phyloP scores from a whole-genome alignment of 2,329 filamentous ascomycete species.

The Mycosphaerella sp. region DNA sequence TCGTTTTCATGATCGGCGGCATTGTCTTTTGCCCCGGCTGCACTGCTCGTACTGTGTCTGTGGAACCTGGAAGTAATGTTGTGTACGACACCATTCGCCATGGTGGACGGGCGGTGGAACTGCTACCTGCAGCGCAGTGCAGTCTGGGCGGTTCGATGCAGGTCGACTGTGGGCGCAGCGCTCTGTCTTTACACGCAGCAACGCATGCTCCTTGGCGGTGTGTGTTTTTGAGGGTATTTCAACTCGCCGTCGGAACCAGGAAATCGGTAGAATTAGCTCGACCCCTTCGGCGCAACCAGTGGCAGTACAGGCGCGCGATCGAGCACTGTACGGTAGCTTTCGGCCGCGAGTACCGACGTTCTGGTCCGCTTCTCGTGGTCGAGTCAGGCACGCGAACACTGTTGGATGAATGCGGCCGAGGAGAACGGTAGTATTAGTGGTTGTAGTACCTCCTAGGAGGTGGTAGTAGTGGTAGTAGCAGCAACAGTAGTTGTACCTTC shows the following conservation, averaged over 20 bases:
- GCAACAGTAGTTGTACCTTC: no score
- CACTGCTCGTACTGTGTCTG: conserved; percentile 27
- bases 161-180: background rate
- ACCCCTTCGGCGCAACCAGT: background rate
- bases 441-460: no score
- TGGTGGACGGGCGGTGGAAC: conserved; percentile 10
- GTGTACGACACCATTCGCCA: conserved; percentile 32
- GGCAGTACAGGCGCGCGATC: no score
- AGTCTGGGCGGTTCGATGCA: background rate
- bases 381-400: background rate
- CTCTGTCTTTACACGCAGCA: background rate
- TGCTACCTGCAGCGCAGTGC: background rate
- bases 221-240: background rate
- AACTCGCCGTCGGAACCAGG: conserved; percentile 3
- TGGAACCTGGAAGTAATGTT: conserved; percentile 34
- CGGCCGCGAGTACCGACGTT: conserved; percentile 4
- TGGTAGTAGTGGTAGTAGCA: no score
- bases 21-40: conserved; percentile 17
- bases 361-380: background rate
- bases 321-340: background rate
- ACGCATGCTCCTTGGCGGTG: conserved; percentile 8
- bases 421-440: no score
- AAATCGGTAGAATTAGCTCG: background rate
- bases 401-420: no score
- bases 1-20: conserved; percentile 40